phyloP scores from a whole-genome alignment of 805 yeast genomes.

The Yarrowia alimentaria region DNA sequence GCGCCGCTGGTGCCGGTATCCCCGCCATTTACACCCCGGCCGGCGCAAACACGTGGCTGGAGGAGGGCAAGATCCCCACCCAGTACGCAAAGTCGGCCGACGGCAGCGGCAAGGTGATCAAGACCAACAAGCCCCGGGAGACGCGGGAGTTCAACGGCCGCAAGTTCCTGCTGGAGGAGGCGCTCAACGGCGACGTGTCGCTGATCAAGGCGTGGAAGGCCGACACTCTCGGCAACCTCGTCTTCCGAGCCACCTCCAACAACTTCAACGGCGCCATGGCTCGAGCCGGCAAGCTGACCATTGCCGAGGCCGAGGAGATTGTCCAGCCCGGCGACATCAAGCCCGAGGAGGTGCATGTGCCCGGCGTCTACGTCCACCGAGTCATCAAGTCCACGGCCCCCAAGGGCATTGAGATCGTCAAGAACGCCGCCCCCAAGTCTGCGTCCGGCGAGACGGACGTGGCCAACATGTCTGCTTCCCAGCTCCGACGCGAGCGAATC shows the following conservation, averaged over 20 bases:
- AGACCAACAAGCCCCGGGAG: slow-evolving; percentile 45
- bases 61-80: slow-evolving; percentile 49
- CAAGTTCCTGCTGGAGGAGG: slow-evolving; percentile 46
- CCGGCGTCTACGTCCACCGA: slow-evolving; percentile 46
- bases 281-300: slow-evolving; percentile 47
- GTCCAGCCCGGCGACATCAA: slow-evolving; percentile 48
- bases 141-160: slow-evolving; percentile 46
- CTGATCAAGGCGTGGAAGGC: slow-evolving; percentile 50
- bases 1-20: slow-evolving; percentile 51
- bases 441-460: slow-evolving; percentile 4
- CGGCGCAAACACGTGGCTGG: slow-evolving; percentile 53
- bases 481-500: slow-evolving; percentile 39
- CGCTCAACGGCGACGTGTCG: slow-evolving; percentile 50
- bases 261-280: slow-evolving; percentile 50
- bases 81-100: slow-evolving; percentile 40
- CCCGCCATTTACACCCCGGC: slow-evolving; percentile 53
- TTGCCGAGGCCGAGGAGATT: slow-evolving; percentile 53
- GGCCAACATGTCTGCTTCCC: slow-evolving; percentile 11
- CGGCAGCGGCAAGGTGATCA: slow-evolving; percentile 36
- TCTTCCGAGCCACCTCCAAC: slow-evolving; percentile 48
- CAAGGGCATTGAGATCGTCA: slow-evolving; percentile 45
- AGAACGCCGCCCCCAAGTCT: slow-evolving; percentile 29
- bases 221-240: slow-evolving; percentile 50
- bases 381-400: slow-evolving; percentile 46
- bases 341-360: slow-evolving; percentile 50